phyloP scores from a whole-genome alignment of 768 basidiomycete genomes.

The Suillus decipiens region DNA sequence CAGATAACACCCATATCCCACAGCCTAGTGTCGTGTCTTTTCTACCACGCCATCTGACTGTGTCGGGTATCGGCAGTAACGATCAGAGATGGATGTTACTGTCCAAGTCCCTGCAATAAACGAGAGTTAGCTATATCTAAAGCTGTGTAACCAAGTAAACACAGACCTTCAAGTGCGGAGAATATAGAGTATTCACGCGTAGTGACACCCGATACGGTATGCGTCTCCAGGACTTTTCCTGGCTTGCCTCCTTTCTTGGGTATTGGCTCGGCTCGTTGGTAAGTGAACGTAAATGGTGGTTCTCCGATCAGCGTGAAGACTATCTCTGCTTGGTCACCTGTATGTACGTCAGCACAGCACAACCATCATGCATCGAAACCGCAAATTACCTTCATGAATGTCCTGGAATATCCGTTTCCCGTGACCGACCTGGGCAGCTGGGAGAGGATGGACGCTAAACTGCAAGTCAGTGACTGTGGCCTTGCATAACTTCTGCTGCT shows the following conservation, averaged over 20 bases:
- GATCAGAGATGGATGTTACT: conserved; percentile 88
- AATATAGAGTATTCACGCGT: conserved; percentile 85
- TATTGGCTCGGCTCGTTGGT: conserved; percentile 78
- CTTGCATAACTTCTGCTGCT: conserved; percentile 92
- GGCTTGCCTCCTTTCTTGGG: conserved; percentile 67
- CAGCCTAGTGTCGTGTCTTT: conserved; percentile 29
- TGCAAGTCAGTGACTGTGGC: conserved; percentile 74
- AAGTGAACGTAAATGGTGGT: conserved; percentile 96
- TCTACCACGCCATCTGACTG: conserved; percentile 52
- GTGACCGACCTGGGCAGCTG: conserved; percentile 85
- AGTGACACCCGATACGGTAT: conserved; percentile 81
- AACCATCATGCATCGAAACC: background rate
- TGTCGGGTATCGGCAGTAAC: conserved; percentile 85
- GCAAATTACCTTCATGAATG: conserved; percentile 78
- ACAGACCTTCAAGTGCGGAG: conserved; percentile 84
- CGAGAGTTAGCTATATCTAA: conserved; percentile 9
- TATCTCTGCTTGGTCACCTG: conserved; percentile 93
- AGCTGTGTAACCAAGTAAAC: background rate
- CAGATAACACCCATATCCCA: conserved; percentile 13
- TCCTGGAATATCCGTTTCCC: conserved; percentile 82
- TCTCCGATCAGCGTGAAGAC: conserved; percentile 87
- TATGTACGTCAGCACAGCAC: conserved; percentile 8
- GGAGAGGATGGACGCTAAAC: conserved; percentile 77
- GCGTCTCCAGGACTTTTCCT: conserved; percentile 85
- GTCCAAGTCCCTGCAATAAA: conserved; percentile 76